Conservation (phyloP, 768 basidiomycete genomes). For the Lactarius sp. region DNA sequence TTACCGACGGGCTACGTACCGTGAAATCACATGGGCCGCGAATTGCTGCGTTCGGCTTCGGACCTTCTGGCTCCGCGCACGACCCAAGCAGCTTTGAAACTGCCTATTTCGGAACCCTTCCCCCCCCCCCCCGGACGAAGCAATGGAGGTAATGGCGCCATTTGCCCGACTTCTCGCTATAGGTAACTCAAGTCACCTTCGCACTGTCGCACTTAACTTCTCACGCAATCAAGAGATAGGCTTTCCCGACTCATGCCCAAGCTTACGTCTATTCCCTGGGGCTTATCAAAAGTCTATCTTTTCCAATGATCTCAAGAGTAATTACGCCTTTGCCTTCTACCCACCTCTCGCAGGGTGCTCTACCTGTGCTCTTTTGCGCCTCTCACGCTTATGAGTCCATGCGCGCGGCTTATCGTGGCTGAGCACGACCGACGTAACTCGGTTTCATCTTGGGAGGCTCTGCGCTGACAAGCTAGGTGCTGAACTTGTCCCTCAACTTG, state of each 20-base stretch:
- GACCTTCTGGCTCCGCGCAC: too few species aligned
- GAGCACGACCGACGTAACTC: too few species aligned
- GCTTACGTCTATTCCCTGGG: neutral
- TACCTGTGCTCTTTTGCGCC: too few species aligned
- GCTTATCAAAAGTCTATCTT: neutral
- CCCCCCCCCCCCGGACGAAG: too few species aligned
- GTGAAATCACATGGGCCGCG: neutral
- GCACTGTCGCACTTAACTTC: neutral
- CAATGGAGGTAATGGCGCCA: too few species aligned
- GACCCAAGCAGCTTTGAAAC: neutral
- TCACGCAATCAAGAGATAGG: neutral
- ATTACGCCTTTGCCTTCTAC: neutral
- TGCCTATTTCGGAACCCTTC: neutral
- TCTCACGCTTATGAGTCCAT: too few species aligned
- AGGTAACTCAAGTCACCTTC: neutral
- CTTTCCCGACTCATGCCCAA: neutral
- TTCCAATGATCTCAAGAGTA: neutral
- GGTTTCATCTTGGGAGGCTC: neutral
- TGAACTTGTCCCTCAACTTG: neutral
- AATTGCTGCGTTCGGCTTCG: too few species aligned
- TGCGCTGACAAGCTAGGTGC: neutral
- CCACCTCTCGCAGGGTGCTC: neutral
- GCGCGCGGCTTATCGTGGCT: too few species aligned
- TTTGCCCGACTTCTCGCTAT: neutral
- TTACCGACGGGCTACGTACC: neutral